Evolutionary conservation across 805 yeast genomes (phyloP).

Genomic region (Maudiozyma barnettii): DNA sequence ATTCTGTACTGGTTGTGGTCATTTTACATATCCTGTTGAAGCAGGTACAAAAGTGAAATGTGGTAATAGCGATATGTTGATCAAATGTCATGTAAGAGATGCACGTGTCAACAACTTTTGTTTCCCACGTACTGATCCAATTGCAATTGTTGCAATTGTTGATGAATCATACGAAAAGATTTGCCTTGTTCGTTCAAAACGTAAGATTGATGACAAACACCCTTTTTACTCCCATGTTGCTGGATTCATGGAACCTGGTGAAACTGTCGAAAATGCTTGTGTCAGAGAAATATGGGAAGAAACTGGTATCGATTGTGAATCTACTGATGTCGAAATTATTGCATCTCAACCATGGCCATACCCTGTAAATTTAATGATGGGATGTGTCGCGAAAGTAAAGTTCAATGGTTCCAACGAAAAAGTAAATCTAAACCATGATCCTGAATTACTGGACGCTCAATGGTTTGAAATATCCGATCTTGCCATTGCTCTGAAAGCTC

Average conservation of each 20-base stretch:
- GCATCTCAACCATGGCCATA: slow-evolving; percentile 96
- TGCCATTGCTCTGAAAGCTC: slow-evolving; percentile 29
- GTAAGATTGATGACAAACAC: slow-evolving; percentile 37
- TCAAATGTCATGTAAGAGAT: slow-evolving; percentile 31
- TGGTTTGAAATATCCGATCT: slow-evolving; percentile 66
- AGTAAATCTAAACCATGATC: slow-evolving; percentile 70
- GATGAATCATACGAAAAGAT: slow-evolving; percentile 51
- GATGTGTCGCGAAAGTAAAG: slow-evolving; percentile 75
- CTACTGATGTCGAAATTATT: slow-evolving; percentile 46
- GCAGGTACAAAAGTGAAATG: slow-evolving; percentile 59
- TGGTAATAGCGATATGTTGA: slow-evolving; percentile 18
- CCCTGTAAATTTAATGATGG: slow-evolving; percentile 89
- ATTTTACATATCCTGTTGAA: slow-evolving; percentile 47
- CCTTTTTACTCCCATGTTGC: slow-evolving; percentile 76
- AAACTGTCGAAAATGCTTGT: slow-evolving; percentile 81
- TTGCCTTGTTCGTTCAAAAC: slow-evolving; percentile 59
- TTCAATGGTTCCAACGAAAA: slow-evolving; percentile 54
- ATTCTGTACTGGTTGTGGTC: slow-evolving; percentile 85
- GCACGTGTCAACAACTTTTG: slow-evolving; percentile 60
- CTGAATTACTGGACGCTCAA: slow-evolving; percentile 74
- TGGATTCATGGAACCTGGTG: slow-evolving; percentile 94
- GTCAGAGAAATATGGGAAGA: slow-evolving; percentile 92
- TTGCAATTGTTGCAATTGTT: slow-evolving; percentile 71
- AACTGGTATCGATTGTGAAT: slow-evolving; percentile 62
- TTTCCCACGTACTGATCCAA: slow-evolving; percentile 90